phyloP scores from a whole-genome alignment of 176 grass and related monocot genomes.

The Echinochloa phyllopogon region DNA sequence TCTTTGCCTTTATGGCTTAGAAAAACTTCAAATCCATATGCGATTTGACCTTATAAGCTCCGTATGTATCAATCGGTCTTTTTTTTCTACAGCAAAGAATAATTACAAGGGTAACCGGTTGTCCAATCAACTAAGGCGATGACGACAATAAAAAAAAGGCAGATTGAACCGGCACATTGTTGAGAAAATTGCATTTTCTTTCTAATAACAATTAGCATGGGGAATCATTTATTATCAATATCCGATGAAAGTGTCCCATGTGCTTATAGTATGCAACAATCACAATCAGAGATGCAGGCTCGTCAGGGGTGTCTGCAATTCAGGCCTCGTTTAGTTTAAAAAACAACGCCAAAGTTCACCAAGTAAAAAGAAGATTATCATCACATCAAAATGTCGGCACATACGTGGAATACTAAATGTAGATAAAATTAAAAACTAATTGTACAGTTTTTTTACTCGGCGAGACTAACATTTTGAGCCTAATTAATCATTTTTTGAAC shows the following conservation, averaged over 20 bases:
- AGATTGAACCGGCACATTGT: not conserved
- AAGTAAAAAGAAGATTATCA: too few species aligned
- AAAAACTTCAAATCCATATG: not conserved
- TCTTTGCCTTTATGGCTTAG: not conserved
- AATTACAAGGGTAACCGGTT: not conserved
- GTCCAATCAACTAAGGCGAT: not conserved
- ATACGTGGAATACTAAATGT: too few species aligned
- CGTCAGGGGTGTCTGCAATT: too few species aligned
- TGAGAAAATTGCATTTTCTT: not conserved
- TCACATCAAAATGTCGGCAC: too few species aligned
- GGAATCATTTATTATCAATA: not conserved
- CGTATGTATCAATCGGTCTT: not conserved
- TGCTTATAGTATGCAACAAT: too few species aligned
- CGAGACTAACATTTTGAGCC: too few species aligned
- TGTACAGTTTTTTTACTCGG: too few species aligned
- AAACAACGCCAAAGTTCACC: too few species aligned
- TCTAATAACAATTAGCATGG: not conserved
- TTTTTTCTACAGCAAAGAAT: not conserved
- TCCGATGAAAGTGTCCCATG: not conserved
- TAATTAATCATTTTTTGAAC: too few species aligned
- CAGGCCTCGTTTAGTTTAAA: too few species aligned
- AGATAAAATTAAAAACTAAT: too few species aligned
- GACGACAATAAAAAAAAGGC: not conserved
- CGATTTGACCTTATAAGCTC: not conserved
- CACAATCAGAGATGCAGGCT: too few species aligned